phyloP scores from a whole-genome alignment of 2,329 filamentous ascomycete species.

The Pseudocercospora pini-densiflorae region DNA sequence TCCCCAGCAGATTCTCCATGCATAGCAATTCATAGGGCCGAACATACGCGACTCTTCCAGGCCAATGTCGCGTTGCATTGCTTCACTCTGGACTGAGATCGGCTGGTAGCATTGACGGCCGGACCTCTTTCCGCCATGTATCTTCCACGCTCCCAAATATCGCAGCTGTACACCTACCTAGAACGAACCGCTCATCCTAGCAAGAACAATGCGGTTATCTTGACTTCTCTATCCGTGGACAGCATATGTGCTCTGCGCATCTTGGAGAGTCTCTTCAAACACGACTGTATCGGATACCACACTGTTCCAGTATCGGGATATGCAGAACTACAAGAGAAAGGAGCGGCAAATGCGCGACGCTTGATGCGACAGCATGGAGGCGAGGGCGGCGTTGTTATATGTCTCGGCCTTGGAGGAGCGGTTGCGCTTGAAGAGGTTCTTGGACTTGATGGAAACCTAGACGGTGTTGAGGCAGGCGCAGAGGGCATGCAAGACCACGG shows the following conservation, averaged over 20 bases:
- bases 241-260: conserved; percentile 95
- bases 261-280: conserved; percentile 87
- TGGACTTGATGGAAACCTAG: conserved; percentile 65
- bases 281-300: conserved; percentile 97
- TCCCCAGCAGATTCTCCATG: not conserved
- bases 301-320: conserved; percentile 95
- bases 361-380: conserved; percentile 88
- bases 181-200: conserved; percentile 85
- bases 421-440: conserved; percentile 83
- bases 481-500: conserved; percentile 63
- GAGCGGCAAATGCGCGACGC: conserved; percentile 76
- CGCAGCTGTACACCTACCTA: conserved; percentile 89
- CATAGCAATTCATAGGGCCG: not conserved
- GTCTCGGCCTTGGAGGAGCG: conserved; percentile 88
- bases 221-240: conserved; percentile 93
- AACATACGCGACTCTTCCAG: not conserved
- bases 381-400: conserved; percentile 85
- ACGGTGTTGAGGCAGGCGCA: conserved; percentile 55
- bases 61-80: not conserved
- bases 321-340: conserved; percentile 80
- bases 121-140: conserved; percentile 69
- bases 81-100: not conserved
- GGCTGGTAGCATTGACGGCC: not conserved
- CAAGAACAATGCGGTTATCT: conserved; percentile 86
- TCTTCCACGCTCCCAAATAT: conserved; percentile 86